A percentile compares a stretch with the other conserved stretches of the same genome.
These are phyloP conservation scores for Trametes polyzona DNA, from an alignment of 1,284 basidiomycete genomes.

Conservation along the genomic window DNA sequence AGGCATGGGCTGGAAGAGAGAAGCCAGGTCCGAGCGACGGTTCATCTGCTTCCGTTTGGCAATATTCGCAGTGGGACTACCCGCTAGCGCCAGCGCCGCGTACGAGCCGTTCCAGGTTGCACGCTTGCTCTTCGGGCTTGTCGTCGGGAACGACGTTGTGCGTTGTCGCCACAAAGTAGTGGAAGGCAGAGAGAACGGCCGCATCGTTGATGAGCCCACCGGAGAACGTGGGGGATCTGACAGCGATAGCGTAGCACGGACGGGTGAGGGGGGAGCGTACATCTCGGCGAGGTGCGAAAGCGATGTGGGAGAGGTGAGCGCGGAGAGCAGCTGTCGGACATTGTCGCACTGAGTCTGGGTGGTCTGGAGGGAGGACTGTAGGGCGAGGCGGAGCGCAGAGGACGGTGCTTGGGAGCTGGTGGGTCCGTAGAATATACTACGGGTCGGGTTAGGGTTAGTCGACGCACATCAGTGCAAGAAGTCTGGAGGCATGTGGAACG, in stretches of 20 bases:
- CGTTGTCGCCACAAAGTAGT: slow-evolving; percentile 27
- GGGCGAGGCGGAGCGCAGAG: slow-evolving; percentile 65
- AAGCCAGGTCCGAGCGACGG: slow-evolving; percentile 56
- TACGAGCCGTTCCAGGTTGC: slow-evolving; percentile 78
- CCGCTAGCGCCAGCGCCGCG: slow-evolving; percentile 47
- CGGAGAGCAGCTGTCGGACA: slow-evolving; percentile 74
- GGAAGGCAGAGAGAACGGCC: slow-evolving; percentile 49
- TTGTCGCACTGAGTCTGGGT: slow-evolving; percentile 80
- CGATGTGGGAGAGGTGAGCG: slow-evolving; percentile 69
- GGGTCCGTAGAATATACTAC: slow-evolving; percentile 42
- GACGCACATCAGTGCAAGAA: not conserved
- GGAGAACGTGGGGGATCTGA: slow-evolving; percentile 43
- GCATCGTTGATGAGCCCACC: slow-evolving; percentile 32
- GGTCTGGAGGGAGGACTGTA: slow-evolving; percentile 71
- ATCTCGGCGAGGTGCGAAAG: slow-evolving; percentile 78
- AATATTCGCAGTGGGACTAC: slow-evolving; percentile 45
- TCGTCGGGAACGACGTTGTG: slow-evolving; percentile 26
- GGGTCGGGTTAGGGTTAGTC: not conserved
- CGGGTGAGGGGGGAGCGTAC: slow-evolving; percentile 78
- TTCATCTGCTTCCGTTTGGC: slow-evolving; percentile 51
- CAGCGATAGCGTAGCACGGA: slow-evolving; percentile 43
- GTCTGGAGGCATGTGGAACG: slow-evolving; percentile 12
- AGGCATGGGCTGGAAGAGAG: slow-evolving; percentile 43
- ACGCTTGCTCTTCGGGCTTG: slow-evolving; percentile 49
- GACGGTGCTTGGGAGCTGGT: slow-evolving; percentile 52